A percentile compares a stretch with the other conserved stretches of the same genome.
phyloP scores from a whole-genome alignment of 2,329 filamentous ascomycete species.

The Eutypella sp. region DNA sequence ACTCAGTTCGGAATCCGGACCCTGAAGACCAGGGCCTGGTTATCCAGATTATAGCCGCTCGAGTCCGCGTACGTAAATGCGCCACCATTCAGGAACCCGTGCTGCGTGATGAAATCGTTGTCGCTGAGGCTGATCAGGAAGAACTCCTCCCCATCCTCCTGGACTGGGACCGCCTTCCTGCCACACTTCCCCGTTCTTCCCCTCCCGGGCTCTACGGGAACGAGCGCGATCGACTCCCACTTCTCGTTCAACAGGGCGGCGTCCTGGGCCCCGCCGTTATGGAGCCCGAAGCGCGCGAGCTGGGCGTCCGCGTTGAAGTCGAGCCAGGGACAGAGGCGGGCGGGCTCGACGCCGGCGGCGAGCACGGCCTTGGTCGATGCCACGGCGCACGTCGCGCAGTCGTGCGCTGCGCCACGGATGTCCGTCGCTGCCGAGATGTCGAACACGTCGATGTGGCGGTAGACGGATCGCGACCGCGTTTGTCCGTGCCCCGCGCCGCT shows the following conservation, averaged over 20 bases:
- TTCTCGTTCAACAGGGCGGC: constrained; percentile 64
- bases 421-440: constrained; percentile 59
- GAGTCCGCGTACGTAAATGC: constrained; percentile 50
- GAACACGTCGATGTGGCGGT: constrained; percentile 66
- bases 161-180: constrained; percentile 54
- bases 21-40: constrained; percentile 60
- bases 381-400: constrained; percentile 29
- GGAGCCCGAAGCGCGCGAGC: constrained; percentile 59
- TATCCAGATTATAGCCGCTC: constrained; percentile 54
- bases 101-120: constrained; percentile 71
- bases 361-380: constrained; percentile 42
- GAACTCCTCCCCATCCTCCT: constrained; percentile 48
- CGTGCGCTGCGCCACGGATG: constrained; percentile 40
- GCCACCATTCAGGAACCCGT: constrained; percentile 57
- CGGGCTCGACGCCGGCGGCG: constrained; percentile 48
- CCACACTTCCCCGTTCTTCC: no score
- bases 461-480: constrained; percentile 47
- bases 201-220: background rate
- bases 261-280: constrained; percentile 62
- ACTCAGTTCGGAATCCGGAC: constrained; percentile 35
- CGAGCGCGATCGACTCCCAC: constrained; percentile 64
- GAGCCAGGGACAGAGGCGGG: constrained; percentile 60
- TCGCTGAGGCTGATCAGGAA: constrained; percentile 65
- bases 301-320: constrained; percentile 64
- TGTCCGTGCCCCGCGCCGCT: constrained; percentile 54